phyloP scores from a whole-genome alignment of 164 flowering plant species.

The Vitis amurensis region DNA sequence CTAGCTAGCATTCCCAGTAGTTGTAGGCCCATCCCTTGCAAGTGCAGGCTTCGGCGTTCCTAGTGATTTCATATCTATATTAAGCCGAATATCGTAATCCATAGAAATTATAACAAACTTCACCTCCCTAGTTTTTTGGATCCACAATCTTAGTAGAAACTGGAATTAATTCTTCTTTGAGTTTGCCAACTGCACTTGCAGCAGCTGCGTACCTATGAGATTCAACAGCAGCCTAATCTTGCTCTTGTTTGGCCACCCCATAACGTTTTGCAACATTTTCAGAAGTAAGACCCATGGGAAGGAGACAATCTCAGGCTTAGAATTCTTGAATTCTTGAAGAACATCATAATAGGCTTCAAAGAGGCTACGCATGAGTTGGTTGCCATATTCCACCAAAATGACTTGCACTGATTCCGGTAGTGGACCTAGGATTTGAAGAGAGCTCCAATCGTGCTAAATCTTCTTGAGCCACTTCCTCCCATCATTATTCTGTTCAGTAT shows the following conservation, averaged over 20 bases:
- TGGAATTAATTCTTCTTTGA: slow-evolving; percentile 47
- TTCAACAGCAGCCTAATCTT: slow-evolving; percentile 70
- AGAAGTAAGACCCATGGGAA: slow-evolving; percentile 76
- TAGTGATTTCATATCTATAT: slow-evolving; percentile 38
- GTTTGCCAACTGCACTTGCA: slow-evolving; percentile 62
- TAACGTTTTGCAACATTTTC: slow-evolving; percentile 68
- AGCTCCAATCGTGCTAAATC: too few species aligned
- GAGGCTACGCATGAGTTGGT: too few species aligned
- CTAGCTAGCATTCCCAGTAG: slow-evolving; percentile 76
- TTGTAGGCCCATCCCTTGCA: slow-evolving; percentile 60
- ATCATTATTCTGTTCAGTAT: too few species aligned
- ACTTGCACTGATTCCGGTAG: too few species aligned
- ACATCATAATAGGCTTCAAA: too few species aligned
- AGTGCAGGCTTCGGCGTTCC: slow-evolving; percentile 69
- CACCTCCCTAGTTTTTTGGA: slow-evolving; percentile 52
- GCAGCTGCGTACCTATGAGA: slow-evolving; percentile 67
- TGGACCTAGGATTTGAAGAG: too few species aligned
- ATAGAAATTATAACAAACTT: slow-evolving; percentile 45
- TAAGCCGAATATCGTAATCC: slow-evolving; percentile 70
- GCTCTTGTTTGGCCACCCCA: slow-evolving; percentile 68
- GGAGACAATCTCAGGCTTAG: slow-evolving; percentile 65
- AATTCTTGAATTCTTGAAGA: too few species aligned
- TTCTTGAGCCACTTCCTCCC: too few species aligned
- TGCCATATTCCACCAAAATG: too few species aligned
- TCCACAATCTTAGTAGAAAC: slow-evolving; percentile 47